Evolutionary conservation across 1,139 yeast species (phyloP).

Genomic region (Protomyces arabidopsidicola): DNA sequence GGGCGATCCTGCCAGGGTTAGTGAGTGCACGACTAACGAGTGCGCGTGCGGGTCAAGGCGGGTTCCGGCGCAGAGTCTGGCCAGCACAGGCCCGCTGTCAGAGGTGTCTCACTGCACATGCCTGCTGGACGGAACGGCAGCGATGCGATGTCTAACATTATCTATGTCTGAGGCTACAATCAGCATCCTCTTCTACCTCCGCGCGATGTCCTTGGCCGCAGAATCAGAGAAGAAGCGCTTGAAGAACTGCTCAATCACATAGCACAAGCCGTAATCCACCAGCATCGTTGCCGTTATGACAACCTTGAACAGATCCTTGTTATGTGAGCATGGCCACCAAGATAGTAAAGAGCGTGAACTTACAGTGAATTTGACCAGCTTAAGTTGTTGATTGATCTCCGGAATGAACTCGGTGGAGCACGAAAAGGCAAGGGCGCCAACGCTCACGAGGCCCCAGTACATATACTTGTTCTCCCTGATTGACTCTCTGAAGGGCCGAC

Average conservation of each 20-base stretch:
- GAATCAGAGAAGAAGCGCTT: slow-evolving; percentile 85
- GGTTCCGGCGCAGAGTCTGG: no score
- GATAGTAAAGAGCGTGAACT: slow-evolving; percentile 54
- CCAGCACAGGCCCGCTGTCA: no score
- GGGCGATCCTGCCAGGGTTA: not conserved
- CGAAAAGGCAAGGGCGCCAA: slow-evolving; percentile 77
- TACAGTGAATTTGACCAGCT: slow-evolving; percentile 78
- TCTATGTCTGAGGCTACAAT: no score
- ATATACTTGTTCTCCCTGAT: slow-evolving; percentile 88
- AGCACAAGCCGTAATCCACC: slow-evolving; percentile 70
- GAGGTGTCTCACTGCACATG: no score
- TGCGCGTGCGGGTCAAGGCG: not conserved
- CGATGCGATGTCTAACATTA: no score
- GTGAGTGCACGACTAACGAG: not conserved
- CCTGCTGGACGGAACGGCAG: no score
- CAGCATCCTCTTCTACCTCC: not conserved
- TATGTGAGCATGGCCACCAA: not conserved
- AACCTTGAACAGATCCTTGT: slow-evolving; percentile 1
- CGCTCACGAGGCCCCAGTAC: slow-evolving; percentile 93
- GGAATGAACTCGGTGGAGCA: slow-evolving; percentile 91
- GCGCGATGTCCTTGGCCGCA: slow-evolving; percentile 86
- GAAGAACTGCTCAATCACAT: slow-evolving; percentile 72
- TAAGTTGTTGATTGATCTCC: slow-evolving; percentile 85
- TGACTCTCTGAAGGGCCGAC: slow-evolving; percentile 92
- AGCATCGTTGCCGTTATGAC: slow-evolving; percentile 44